Conservation (phyloP, 2,329 filamentous ascomycete species). For the Fusarium multiceps region DNA sequence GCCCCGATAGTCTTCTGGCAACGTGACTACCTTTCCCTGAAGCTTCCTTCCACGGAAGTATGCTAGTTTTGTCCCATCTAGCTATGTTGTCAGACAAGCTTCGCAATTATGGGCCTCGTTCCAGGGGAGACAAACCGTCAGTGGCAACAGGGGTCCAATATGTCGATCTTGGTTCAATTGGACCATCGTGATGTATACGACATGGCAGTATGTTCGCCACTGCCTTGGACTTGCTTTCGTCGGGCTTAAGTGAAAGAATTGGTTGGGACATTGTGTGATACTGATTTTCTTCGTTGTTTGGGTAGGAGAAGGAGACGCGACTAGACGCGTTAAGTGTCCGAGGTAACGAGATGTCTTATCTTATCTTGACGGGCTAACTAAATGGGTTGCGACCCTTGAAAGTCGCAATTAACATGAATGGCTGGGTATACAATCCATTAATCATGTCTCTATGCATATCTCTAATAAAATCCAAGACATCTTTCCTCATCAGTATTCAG, state of each 20-base stretch:
- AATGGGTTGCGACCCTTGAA: not conserved
- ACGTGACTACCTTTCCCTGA: constrained; percentile 70
- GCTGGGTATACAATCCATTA: not conserved
- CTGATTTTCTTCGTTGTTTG: not conserved
- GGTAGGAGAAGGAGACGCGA: constrained; percentile 32
- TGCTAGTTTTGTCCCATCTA: constrained; percentile 65
- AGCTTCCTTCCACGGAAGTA: constrained; percentile 87
- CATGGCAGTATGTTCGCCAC: constrained; percentile 83
- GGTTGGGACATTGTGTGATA: constrained; percentile 54
- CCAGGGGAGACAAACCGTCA: constrained; percentile 53
- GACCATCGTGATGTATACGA: constrained; percentile 81
- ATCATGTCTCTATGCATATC: not conserved
- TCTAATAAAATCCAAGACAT: too few species aligned
- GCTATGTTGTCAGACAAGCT: constrained; percentile 4
- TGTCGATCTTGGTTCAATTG: constrained; percentile 69
- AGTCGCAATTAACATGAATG: not conserved
- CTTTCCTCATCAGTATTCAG: not conserved
- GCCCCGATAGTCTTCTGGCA: constrained; percentile 80
- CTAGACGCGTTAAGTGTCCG: constrained; percentile 38
- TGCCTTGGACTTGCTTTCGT: constrained; percentile 50
- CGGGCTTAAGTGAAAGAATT: constrained; percentile 55
- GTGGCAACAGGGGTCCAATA: constrained; percentile 75
- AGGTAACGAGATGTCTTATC: constrained; percentile 7
- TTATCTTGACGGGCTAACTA: constrained; percentile 14
- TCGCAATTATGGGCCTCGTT: not conserved